These are phyloP conservation scores for Coniochaeta pulveracea DNA, from an alignment of 2,329 filamentous ascomycete species.

Conservation along the genomic window DNA sequence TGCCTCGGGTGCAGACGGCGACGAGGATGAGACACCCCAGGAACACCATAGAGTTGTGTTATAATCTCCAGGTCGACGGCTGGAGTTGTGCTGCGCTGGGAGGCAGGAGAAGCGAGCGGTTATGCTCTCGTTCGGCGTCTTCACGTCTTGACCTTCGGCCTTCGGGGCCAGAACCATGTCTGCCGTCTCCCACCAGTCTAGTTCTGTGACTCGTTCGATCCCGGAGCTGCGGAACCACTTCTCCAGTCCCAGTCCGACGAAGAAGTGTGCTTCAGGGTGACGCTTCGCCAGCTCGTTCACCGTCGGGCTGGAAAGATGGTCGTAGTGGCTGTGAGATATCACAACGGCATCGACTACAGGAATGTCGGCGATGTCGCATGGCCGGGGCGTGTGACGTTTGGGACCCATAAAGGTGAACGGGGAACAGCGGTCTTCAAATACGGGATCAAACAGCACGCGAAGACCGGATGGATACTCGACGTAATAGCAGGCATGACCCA, in stretches of 20 bases:
- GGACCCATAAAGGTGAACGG: slow-evolving; percentile 62
- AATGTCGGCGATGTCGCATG: slow-evolving; percentile 68
- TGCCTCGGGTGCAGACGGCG: slow-evolving; percentile 11
- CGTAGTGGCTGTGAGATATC: slow-evolving; percentile 88
- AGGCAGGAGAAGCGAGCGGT: slow-evolving; percentile 64
- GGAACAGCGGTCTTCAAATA: slow-evolving; percentile 79
- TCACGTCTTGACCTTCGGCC: slow-evolving; percentile 12
- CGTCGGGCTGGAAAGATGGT: slow-evolving; percentile 73
- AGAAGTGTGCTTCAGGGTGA: slow-evolving; percentile 75
- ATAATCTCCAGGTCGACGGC: slow-evolving; percentile 57
- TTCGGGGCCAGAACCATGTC: slow-evolving; percentile 48
- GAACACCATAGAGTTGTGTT: slow-evolving; percentile 76
- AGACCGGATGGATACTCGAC: slow-evolving; percentile 81
- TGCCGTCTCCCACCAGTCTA: slow-evolving; percentile 91
- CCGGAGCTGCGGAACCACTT: slow-evolving; percentile 67
- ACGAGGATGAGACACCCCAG: slow-evolving; percentile 67
- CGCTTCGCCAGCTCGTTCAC: slow-evolving; percentile 58
- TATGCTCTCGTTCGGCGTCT: slow-evolving; percentile 37
- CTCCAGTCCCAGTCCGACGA: slow-evolving; percentile 74
- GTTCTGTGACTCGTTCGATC: slow-evolving; percentile 67
- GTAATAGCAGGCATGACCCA: slow-evolving; percentile 90
- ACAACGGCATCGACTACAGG: slow-evolving; percentile 66
- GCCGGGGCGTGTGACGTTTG: slow-evolving; percentile 65
- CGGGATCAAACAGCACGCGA: slow-evolving; percentile 84
- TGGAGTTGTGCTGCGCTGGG: slow-evolving; percentile 75